Evolutionary conservation across 108 stramenopile genomes (phyloP).

Genomic region (Nitzschia palea): DNA sequence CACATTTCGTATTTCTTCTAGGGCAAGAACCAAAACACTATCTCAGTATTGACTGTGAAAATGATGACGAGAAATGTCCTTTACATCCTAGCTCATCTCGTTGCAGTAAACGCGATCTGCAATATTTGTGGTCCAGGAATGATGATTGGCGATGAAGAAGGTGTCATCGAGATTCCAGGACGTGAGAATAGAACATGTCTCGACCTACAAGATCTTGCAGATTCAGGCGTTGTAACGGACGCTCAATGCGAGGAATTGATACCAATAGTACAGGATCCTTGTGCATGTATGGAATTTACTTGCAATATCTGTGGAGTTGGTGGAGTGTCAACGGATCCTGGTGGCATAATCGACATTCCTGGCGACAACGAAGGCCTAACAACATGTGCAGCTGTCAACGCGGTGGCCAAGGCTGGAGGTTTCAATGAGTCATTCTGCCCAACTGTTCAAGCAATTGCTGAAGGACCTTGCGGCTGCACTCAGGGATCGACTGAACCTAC

Average conservation of each 20-base stretch:
- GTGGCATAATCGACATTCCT: conserved; percentile 2
- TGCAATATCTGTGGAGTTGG: conserved; percentile 13
- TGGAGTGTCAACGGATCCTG: neutral
- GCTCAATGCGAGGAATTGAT: conserved; percentile 6
- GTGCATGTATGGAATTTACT: neutral
- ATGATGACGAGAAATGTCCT: no score
- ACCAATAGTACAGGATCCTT: conserved; percentile 4
- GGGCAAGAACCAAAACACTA: no score
- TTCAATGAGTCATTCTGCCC: conserved; percentile 16
- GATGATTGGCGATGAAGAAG: conserved; percentile 8
- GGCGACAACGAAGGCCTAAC: conserved; percentile 7
- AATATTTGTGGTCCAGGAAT: conserved; percentile 1
- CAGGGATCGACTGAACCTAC: no score
- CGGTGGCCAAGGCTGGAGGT: conserved; percentile 6
- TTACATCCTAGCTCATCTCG: no score
- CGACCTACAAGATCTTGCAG: conserved; percentile 2
- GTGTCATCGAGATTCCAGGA: conserved; percentile 2
- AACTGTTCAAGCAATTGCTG: conserved; percentile 1
- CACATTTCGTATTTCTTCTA: no score
- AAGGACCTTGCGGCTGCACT: conserved; percentile 15
- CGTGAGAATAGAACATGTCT: neutral
- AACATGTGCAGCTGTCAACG: neutral
- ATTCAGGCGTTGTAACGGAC: conserved; percentile 3
- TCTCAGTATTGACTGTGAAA: no score
- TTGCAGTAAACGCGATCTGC: no score